Conservation (phyloP, 257 asterid genomes). For the Nicotiana obtusifolia region DNA sequence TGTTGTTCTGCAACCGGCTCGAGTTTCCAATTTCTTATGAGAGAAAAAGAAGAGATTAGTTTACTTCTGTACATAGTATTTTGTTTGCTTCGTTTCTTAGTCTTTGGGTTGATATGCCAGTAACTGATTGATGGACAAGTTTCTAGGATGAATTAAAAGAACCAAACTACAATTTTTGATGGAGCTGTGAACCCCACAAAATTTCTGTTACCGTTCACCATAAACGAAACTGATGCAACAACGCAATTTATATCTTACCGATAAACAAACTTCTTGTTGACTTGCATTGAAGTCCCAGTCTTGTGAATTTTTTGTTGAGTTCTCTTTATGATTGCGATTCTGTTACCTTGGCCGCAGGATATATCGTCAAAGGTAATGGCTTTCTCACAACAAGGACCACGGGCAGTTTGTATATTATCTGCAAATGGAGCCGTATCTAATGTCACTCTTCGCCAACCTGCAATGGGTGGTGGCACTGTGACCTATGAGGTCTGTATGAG, state of each 20-base stretch:
- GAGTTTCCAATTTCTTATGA: not conserved
- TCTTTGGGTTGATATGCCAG: not conserved
- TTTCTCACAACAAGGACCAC: slow-evolving; percentile 91
- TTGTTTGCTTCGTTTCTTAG: not conserved
- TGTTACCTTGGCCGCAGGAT: slow-evolving; percentile 44
- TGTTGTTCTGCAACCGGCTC: not conserved
- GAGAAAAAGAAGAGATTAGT: not conserved
- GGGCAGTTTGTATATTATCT: slow-evolving; percentile 74
- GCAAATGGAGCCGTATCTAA: slow-evolving; percentile 78
- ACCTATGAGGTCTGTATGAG: slow-evolving; percentile 64
- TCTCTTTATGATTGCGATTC: not conserved
- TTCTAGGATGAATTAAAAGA: not conserved
- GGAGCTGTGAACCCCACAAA: too few species aligned
- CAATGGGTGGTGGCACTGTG: slow-evolving; percentile 69
- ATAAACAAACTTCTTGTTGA: not conserved
- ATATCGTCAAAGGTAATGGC: slow-evolving; percentile 65
- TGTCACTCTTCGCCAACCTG: slow-evolving; percentile 73
- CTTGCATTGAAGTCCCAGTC: not conserved
- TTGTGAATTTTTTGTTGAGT: not conserved
- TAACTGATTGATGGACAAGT: not conserved
- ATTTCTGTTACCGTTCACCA: too few species aligned
- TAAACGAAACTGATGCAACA: too few species aligned
- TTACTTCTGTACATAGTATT: not conserved
- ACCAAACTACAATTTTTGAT: not conserved
- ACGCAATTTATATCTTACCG: not conserved